Base-by-base conservation (phyloP, 148 eudicot species). In the Beta vulgaris region DNA sequence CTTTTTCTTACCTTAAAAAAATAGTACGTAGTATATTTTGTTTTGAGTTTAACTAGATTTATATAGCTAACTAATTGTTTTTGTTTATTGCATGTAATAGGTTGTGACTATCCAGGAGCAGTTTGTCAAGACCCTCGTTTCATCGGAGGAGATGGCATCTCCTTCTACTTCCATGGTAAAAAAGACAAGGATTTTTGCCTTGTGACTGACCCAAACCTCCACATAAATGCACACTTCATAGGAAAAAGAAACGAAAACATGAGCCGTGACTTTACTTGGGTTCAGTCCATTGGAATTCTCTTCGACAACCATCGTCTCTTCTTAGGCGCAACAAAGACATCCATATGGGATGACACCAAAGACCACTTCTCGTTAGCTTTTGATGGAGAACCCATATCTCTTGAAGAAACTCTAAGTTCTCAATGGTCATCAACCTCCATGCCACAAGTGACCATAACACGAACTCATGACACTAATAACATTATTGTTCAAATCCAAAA, bases 81-180 rank as follows among this genome's bases (percentile, higher is more conserved):
- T 46, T 1, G 15, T 43, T 1, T 3, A 23, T 35, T 36, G 14
- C 43, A 15, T 35, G 49, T 28, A 58, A 25, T 62, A 86, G 88
- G 70, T 21, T 83, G 88, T 54, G 82, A 86, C 62, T 73, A 69
- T 62, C 88, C 88, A 0, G 86, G 88, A 44, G 83, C 86, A 63
- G 83, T 84, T 3, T 86, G 89, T 72, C 85, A 84, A 79, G 87
- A 84, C n/a, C n/a, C n/a, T n/a, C n/a, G n/a, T n/a, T n/a, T n/a
- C n/a, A n/a, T n/a, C n/a, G n/a, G n/a, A n/a, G n/a, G n/a, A n/a
- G n/a, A n/a, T n/a, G n/a, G n/a, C n/a, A n/a, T n/a, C n/a, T n/a
- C n/a, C n/a, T 86, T 79, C 81, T 86, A 81, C 74, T 84, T 84
- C 74, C 87, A 86, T 37, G 87, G 87, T 14, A 79, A 82, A 63